Percentiles rank a stretch among this genome's conserved stretches.
phyloP scores from a whole-genome alignment of 331 rosid genomes.

The Stylosanthes scabra region DNA sequence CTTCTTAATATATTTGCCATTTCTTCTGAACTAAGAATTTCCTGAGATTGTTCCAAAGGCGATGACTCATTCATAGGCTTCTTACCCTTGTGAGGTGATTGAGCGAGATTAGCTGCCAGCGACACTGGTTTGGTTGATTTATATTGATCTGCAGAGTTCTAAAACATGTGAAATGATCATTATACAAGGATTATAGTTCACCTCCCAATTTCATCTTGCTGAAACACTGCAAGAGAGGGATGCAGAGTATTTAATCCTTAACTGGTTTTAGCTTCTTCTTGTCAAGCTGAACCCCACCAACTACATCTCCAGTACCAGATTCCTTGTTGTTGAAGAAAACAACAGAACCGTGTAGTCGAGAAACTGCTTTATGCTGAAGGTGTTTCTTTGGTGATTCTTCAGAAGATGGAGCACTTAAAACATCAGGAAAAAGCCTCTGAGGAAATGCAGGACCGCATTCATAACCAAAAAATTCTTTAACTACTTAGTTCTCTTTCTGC shows the following conservation, averaged over 20 bases:
- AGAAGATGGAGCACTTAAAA: conserved; percentile 72
- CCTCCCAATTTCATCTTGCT: conserved; percentile 35
- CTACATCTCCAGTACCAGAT: conserved; percentile 23
- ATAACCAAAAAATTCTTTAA: conserved; percentile 31
- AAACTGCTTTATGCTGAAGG: conserved; percentile 52
- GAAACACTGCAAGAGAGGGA: conserved; percentile 22
- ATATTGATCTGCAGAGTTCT: conserved; percentile 74
- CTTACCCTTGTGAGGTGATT: conserved; percentile 40
- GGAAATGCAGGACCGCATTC: conserved; percentile 46
- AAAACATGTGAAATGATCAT: conserved; percentile 61
- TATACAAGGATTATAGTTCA: conserved; percentile 50
- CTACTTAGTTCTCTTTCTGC: neutral
- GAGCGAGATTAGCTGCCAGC: conserved; percentile 37
- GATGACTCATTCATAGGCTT: conserved; percentile 41
- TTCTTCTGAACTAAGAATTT: conserved; percentile 39
- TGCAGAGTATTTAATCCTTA: conserved; percentile 48
- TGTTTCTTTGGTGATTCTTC: conserved; percentile 55
- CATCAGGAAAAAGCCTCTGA: conserved; percentile 60
- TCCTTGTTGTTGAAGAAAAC: conserved; percentile 32
- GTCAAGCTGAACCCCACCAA: conserved; percentile 41
- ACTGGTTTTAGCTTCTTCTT: conserved; percentile 42
- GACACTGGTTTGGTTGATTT: conserved; percentile 42
- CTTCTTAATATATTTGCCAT: conserved; percentile 28
- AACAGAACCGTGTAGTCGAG: conserved; percentile 32
- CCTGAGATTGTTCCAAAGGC: conserved; percentile 30